Conservation (phyloP, 768 basidiomycete species). For the Boletus edulis region DNA sequence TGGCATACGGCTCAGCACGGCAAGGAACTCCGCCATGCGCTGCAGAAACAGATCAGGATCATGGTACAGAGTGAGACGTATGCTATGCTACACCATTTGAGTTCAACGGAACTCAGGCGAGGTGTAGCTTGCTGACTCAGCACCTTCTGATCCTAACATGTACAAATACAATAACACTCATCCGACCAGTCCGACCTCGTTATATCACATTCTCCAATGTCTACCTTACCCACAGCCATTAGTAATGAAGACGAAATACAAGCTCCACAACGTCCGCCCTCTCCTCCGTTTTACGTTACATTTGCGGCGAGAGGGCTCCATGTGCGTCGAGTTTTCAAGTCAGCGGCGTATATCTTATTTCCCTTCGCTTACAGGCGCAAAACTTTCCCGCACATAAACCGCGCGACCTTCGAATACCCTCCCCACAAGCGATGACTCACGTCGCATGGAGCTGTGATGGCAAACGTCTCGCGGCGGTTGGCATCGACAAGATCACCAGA, state of each 20-base stretch:
- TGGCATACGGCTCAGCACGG: slow-evolving; percentile 34
- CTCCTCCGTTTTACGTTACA: slow-evolving; percentile 70
- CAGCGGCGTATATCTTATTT: slow-evolving; percentile 13
- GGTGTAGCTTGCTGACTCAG: too few relatives aligned
- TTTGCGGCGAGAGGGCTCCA: slow-evolving; percentile 70
- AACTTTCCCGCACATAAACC: slow-evolving; percentile 80
- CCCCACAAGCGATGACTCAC: slow-evolving; percentile 64
- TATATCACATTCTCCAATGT: slow-evolving; percentile 18
- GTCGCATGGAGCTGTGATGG: slow-evolving; percentile 87
- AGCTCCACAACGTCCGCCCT: slow-evolving; percentile 58
- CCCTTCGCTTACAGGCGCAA: slow-evolving; percentile 50
- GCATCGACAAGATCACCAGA: slow-evolving; percentile 73
- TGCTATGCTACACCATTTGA: neutral
- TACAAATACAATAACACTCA: slow-evolving; percentile 17
- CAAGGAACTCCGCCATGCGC: slow-evolving; percentile 29
- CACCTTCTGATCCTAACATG: slow-evolving; percentile 21
- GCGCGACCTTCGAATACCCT: slow-evolving; percentile 66
- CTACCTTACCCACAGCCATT: slow-evolving; percentile 17
- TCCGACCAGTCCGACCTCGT: neutral
- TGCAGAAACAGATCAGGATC: slow-evolving; percentile 22
- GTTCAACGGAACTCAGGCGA: neutral
- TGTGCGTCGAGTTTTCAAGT: slow-evolving; percentile 41
- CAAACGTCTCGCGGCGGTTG: slow-evolving; percentile 76
- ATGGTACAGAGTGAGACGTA: slow-evolving; percentile 31
- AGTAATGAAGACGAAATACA: slow-evolving; percentile 56